A percentile compares a stretch with the other conserved stretches of the same genome.
These are phyloP conservation scores for Didymella lethalis DNA, from an alignment of 2,329 filamentous ascomycete species.

Conservation along the genomic window DNA sequence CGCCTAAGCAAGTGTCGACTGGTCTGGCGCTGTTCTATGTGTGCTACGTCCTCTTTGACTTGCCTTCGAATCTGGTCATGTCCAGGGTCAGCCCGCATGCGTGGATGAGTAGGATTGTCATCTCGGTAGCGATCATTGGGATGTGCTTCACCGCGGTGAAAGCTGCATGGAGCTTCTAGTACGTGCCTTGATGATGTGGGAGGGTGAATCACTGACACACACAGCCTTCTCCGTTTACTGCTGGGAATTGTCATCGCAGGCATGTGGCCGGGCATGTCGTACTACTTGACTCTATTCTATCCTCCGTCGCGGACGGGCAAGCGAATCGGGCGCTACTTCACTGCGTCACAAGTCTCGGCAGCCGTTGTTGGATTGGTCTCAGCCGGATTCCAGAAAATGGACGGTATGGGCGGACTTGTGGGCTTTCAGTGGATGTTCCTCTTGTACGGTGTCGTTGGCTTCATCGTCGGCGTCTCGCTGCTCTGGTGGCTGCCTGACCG, in stretches of 20 bases:
- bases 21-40: constrained; percentile 91
- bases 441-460: constrained; percentile 78
- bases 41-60: constrained; percentile 87
- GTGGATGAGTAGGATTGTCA: constrained; percentile 92
- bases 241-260: constrained; percentile 88
- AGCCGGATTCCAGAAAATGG: constrained; percentile 91
- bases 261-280: constrained; percentile 96
- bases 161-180: constrained; percentile 85
- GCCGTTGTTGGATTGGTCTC: constrained; percentile 89
- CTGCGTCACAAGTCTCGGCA: constrained; percentile 85
- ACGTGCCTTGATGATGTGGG: constrained; percentile 35
- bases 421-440: constrained; percentile 95
- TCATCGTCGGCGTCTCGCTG: constrained; percentile 74
- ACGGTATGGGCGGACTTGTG: constrained; percentile 75
- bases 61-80: constrained; percentile 90
- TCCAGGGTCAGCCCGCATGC: constrained; percentile 81
- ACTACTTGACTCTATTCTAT: constrained; percentile 91
- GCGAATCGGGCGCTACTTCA: constrained; percentile 89
- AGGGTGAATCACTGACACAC: not conserved
- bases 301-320: constrained; percentile 86
- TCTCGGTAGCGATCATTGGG: constrained; percentile 85
- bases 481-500: constrained; percentile 93
- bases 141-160: constrained; percentile 83
- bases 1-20: constrained; percentile 79
- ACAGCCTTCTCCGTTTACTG: constrained; percentile 76